A percentile compares a stretch with the other conserved stretches of the same genome.
These are phyloP conservation scores for Colletotrichum sp. DNA, from an alignment of 2,329 filamentous ascomycete species.

Conservation along the genomic window DNA sequence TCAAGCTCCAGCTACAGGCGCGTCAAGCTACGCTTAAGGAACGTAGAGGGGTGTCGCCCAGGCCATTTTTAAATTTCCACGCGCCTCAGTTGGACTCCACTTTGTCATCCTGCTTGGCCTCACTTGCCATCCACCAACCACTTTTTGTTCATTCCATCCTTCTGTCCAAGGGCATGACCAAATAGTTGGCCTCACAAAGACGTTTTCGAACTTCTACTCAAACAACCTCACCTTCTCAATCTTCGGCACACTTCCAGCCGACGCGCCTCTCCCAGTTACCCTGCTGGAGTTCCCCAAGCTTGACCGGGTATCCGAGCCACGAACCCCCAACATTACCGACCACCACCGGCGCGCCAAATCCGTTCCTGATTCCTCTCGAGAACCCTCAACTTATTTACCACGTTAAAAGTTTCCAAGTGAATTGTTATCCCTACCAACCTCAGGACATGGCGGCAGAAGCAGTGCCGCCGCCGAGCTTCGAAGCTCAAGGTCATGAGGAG, in stretches of 20 bases:
- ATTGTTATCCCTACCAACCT: not conserved
- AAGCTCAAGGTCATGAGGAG: conserved; percentile 11
- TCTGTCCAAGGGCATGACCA: not conserved
- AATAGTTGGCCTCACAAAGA: not conserved
- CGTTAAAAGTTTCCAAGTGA: not conserved
- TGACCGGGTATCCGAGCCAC: not conserved
- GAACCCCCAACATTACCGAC: not conserved
- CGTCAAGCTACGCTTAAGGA: conserved; percentile 8
- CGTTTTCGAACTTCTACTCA: not conserved
- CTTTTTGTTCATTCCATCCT: not conserved
- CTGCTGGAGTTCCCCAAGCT: not conserved
- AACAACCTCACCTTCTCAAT: not conserved
- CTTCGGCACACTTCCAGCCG: not conserved
- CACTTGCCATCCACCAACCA: not conserved
- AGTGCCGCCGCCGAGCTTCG: conserved; percentile 1
- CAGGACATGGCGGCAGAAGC: conserved; percentile 11
- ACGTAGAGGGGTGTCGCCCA: conserved; percentile 8
- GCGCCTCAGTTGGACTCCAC: conserved; percentile 14
- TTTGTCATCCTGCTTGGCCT: not conserved
- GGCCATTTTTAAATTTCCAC: conserved; percentile 17
- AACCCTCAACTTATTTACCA: not conserved
- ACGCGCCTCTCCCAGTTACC: not conserved
- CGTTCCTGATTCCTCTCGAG: not conserved
- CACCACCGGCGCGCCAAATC: not conserved
- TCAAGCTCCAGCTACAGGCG: not conserved